Evolutionary conservation across 2,329 filamentous ascomycete species (phyloP), one percentile per base, ranked within the genome.

Genomic region (Immersiporthe knoxdaviesiana): DNA sequence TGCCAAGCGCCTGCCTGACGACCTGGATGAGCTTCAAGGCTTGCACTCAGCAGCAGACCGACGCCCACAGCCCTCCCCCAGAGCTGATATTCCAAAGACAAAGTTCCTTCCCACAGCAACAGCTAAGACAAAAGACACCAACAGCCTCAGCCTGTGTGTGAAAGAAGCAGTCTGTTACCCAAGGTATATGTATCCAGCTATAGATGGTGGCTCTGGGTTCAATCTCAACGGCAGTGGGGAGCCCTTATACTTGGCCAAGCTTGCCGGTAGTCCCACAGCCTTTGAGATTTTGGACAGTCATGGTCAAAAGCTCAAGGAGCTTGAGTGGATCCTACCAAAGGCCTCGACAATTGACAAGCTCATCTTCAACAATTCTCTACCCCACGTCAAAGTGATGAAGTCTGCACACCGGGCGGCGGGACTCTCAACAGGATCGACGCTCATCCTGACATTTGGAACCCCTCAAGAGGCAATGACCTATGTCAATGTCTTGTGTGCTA

Each of bases 261-360:
- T 27, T 3, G 21, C 5, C 12, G 18, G 41, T 1, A 21, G 11
- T 16, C 37, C 16, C 8, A 12, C 1, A 21, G 24, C 6, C 7
- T 70, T 71, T 59, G 39, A 66, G 16, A 50, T 59, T 47, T 39
- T 61, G 3, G 65, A 70, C 30, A 10, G 37, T n/a, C 37, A 3
- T 35, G 63, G 54, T 35, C 3, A 35, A 39, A 12, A 12, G 7
- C 16, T 56, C 3, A 27, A 35, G 16, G 68, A 65, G 12, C 70
- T 71, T 14, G 50, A 24, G 16, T 71, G 70, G 70, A 61, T 71
- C 11, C 60, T 35, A n/a, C 68, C 68, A 8, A 66, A 56, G 32
- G 14, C 60, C 7, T 62, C 56, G 18, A 70, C 44, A 47, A 16
- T 70, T 14, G 24, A 16, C 14, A 54, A 24, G 1, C 58, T 71